Conservation (phyloP, 768 basidiomycete genomes). For the Lentinula boryana region DNA sequence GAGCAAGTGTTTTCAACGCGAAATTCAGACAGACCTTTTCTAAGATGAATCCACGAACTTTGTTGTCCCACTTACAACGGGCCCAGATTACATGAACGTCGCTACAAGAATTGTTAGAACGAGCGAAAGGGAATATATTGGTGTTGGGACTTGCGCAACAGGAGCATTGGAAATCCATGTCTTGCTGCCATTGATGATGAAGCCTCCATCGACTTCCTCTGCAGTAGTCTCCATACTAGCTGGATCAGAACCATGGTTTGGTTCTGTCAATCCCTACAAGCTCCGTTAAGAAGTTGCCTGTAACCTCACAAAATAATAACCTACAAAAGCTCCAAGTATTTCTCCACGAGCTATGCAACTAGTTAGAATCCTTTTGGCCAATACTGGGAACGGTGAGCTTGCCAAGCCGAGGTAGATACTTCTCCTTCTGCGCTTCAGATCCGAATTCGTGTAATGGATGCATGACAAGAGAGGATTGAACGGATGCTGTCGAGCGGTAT, state of each 20-base stretch:
- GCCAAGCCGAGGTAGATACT: constrained; percentile 84
- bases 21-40: constrained; percentile 60
- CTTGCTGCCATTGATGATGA: constrained; percentile 84
- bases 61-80: constrained; percentile 88
- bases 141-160: constrained; percentile 56
- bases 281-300: not conserved
- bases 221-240: constrained; percentile 97
- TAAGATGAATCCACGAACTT: constrained; percentile 83
- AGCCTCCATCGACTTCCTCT: constrained; percentile 79
- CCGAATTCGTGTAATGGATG: constrained; percentile 90
- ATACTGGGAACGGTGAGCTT: constrained; percentile 11
- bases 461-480: constrained; percentile 96
- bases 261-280: constrained; percentile 84
- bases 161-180: constrained; percentile 98
- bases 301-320: constrained; percentile 20
- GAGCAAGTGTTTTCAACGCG: not conserved
- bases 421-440: constrained; percentile 83
- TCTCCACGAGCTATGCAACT: constrained; percentile 66
- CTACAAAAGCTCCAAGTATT: constrained; percentile 86
- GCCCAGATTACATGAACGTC: constrained; percentile 96
- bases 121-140: not conserved
- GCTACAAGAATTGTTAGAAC: constrained; percentile 26
- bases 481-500: constrained; percentile 91
- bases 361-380: not conserved
- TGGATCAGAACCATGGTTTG: constrained; percentile 95